Percentiles rank a stretch among this genome's conserved stretches.
These are phyloP conservation scores for Wallemia hederae DNA, from an alignment of 1,284 basidiomycete species.

Conservation along the genomic window DNA sequence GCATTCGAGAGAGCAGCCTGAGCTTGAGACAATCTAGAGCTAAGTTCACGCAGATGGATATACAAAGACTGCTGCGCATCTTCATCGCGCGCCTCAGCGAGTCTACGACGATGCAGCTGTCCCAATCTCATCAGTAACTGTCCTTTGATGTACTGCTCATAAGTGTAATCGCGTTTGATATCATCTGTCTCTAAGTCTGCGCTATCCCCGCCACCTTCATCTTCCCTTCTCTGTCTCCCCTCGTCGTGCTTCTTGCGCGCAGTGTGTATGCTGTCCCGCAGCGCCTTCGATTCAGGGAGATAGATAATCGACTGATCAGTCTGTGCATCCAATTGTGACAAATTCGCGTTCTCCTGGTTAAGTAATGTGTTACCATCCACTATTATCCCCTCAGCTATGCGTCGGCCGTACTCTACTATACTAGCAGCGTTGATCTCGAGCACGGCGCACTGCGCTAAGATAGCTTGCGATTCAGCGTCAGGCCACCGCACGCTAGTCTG, in stretches of 20 bases:
- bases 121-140: neutral
- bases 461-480: neutral
- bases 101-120: neutral
- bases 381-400: neutral
- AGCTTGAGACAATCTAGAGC: neutral
- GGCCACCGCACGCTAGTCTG: neutral
- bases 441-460: neutral
- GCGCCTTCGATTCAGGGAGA: neutral
- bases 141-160: neutral
- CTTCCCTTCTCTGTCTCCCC: neutral
- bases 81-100: neutral
- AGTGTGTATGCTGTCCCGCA: neutral
- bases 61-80: conserved; percentile 1
- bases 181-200: neutral
- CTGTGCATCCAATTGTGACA: neutral
- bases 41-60: neutral
- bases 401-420: neutral
- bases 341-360: neutral
- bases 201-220: neutral
- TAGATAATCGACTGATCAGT: neutral
- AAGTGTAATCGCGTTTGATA: neutral
- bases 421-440: neutral
- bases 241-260: neutral
- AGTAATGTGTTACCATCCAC: neutral
- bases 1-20: conserved; percentile 12